Evolutionary conservation across 345 rosid species (phyloP).

Genomic region (Capsella bursapastoris): DNA sequence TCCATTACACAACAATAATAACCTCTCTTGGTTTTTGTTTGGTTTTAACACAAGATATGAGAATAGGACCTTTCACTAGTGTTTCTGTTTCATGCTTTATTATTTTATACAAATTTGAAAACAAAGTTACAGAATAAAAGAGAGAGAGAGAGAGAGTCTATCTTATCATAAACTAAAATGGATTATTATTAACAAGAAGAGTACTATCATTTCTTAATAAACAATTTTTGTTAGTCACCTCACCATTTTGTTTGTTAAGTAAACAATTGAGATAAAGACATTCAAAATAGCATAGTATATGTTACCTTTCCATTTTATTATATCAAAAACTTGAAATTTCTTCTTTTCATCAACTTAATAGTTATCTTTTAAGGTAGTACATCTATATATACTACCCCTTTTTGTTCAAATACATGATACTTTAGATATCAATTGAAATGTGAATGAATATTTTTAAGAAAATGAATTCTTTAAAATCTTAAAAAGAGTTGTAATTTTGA

Average conservation of each 20-base stretch:
- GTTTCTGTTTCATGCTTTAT: neutral
- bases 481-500: too few species aligned
- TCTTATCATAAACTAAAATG: neutral
- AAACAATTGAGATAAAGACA: neutral
- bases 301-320: neutral
- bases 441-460: neutral
- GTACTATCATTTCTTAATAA: neutral
- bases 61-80: slow-evolving; percentile 37
- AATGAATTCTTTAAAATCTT: too few species aligned
- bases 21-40: slow-evolving; percentile 1
- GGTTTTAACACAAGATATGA: neutral
- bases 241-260: neutral
- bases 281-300: neutral
- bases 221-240: neutral
- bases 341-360: neutral
- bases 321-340: neutral
- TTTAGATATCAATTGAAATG: neutral
- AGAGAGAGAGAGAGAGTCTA: neutral
- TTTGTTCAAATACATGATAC: neutral
- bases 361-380: neutral
- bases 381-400: neutral
- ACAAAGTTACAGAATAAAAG: neutral
- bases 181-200: neutral
- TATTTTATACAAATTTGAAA: neutral
- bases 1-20: slow-evolving; percentile 19